Evolutionary conservation across 164 flowering plant genomes (phyloP).

Genomic region (Amborella trichopoda): DNA sequence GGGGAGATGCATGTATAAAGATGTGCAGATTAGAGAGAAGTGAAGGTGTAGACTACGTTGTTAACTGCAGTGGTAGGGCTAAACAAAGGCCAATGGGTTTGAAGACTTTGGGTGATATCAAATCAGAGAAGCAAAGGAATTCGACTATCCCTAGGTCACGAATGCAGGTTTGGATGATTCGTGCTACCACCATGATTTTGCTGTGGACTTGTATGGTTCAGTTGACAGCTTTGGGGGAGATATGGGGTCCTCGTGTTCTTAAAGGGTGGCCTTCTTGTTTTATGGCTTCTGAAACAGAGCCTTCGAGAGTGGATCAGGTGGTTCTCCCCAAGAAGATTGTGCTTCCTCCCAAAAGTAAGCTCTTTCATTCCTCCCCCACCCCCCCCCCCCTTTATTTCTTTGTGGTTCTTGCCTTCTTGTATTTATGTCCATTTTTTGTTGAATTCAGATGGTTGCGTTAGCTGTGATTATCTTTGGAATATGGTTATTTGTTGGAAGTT

Average conservation of each 20-base stretch:
- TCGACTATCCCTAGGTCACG: constrained; percentile 19
- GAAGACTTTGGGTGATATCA: too few relatives aligned
- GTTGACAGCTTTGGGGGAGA: constrained; percentile 61
- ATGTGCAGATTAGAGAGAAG: too few relatives aligned
- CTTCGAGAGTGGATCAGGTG: background rate
- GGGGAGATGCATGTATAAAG: too few relatives aligned
- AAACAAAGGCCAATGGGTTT: too few relatives aligned
- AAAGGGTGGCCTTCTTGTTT: constrained; percentile 92
- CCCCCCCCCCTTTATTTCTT: too few relatives aligned
- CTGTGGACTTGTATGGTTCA: constrained; percentile 87
- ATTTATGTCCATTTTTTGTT: too few relatives aligned
- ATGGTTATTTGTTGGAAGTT: too few relatives aligned
- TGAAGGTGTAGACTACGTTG: too few relatives aligned
- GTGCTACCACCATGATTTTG: constrained; percentile 72
- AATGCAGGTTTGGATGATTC: constrained; percentile 73
- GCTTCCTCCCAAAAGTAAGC: constrained; percentile 27
- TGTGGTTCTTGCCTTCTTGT: too few relatives aligned
- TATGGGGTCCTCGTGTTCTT: constrained; percentile 72
- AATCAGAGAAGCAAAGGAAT: constrained; percentile 35
- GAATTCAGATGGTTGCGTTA: too few relatives aligned
- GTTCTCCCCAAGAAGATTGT: constrained; percentile 3
- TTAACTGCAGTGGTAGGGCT: too few relatives aligned
- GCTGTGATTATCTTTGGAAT: too few relatives aligned
- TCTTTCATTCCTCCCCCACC: background rate
- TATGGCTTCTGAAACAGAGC: constrained; percentile 8